Conservation (phyloP, 139 green algal species). For the Picochlorum sp. region DNA sequence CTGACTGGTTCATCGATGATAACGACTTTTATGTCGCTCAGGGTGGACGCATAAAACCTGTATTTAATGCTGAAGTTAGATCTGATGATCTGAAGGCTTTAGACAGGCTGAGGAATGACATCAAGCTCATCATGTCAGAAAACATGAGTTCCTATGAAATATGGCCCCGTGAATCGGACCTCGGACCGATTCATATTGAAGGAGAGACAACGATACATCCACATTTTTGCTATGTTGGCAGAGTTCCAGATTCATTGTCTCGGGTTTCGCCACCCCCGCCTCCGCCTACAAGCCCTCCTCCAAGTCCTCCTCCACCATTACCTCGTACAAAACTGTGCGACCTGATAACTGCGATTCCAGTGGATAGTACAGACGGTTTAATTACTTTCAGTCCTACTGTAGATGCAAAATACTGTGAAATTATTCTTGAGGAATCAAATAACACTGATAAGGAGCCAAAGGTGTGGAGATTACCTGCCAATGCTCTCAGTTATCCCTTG, state of each 20-base stretch:
- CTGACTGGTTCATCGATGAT: neutral
- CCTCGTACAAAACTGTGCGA: neutral
- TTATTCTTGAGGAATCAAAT: neutral
- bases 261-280: neutral
- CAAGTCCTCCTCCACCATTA: too few species aligned
- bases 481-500: neutral
- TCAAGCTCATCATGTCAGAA: neutral
- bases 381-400: neutral
- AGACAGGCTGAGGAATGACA: neutral
- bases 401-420: neutral
- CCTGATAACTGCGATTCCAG: neutral
- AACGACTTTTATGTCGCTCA: neutral
- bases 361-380: neutral
- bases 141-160: neutral
- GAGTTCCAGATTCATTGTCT: neutral
- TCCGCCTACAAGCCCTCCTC: neutral
- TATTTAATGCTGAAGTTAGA: neutral
- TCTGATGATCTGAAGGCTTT: neutral
- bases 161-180: neutral
- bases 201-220: neutral
- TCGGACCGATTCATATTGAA: neutral
- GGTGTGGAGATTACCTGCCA: neutral
- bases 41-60: neutral
- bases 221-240: neutral
- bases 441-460: too few species aligned